Evolutionary conservation across 73 alveolate genomes (phyloP), one percentile per base, ranked within the genome.

Genomic region (Paramecium caudatum): DNA sequence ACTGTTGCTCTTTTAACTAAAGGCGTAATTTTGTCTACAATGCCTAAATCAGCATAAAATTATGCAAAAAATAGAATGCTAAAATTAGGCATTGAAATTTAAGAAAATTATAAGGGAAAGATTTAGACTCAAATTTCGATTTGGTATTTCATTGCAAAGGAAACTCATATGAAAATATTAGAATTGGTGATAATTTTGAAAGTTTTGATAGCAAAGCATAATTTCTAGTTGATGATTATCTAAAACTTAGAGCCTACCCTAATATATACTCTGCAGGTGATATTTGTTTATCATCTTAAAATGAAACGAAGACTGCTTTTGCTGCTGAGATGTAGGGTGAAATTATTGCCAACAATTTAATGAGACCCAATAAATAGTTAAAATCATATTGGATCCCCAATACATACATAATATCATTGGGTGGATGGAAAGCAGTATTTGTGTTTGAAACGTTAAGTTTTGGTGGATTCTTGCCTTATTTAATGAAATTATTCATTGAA

Each of bases 371-470:
- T 74, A 45, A 45, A 74, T 34, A 13, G 15, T 8, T 33, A 3
- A 65, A 65, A 65, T 65, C 49, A 32, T 65, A 30, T 16, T 41
- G 88, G 88, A 41, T 74, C 36, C 88, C 88, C 9, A 37, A 74
- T 10, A 43, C 62, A 6, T 74, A 74, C 19, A 41, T 37, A 3
- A 74, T 74, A 39, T 74, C 88, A 10, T 45, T 74, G 10, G 88
- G 88, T 17, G 88, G 88, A 16, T 41, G 88, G 68, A 27, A 74
- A 17, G 88, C 88, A 16, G 30, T 74, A 8, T 45, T 74, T 27
- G 68, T 74, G 16, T 41, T 74, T 37, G 88, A 74, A 39, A 17
- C 43, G 9, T 74, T 41, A 15, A 41, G 46, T 74, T 37, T 37
- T 74, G 88, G 68, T 37, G 88, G 88, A 3, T 27, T 74, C 16